Base-by-base conservation (phyloP, 2,329 filamentous ascomycete species). In the Colletotrichum scovillei region DNA sequence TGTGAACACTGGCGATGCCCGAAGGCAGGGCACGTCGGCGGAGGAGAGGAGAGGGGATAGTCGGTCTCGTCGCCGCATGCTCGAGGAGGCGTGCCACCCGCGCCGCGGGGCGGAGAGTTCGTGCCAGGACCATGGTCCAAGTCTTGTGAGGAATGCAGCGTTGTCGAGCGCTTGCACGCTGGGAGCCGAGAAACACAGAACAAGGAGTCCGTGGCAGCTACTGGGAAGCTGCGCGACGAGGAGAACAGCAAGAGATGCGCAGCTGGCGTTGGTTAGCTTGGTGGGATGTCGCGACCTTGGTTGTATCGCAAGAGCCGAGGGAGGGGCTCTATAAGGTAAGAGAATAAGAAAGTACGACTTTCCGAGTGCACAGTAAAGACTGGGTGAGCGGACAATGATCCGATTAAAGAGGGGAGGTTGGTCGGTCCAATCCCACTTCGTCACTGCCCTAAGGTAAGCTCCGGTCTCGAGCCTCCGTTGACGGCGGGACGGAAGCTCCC, bases 401-500 rank as follows among this genome's bases (percentile, higher is more conserved):
- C 32, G 59, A 55, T 63, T 19, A 49, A 16, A 64, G 32, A 64
- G 42, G 42, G 42, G 19, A 22, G 42, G 19, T 11, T 49, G 42
- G 19, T 62, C 57, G 53, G 42, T 38, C 57, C 53, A 26, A 35
- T 59, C 42, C 52, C 53, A 32, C 16, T n/a, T 57, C 19, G 46
- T 55, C 24, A 46, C 22, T 63, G 30, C 28, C 26, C 30, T 55
- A 59, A n/a, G 69, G 24, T 55, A 64, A n/a, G 69, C 66, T 67
- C 59, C 30, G 53, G 12, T 32, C 49, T 42, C 38, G 38, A 19
- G 16, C 14, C 38, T 49, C 24, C 28, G 46, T 46, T 65, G 52
- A 32, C 11, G 14, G 57, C 58, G 65, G 68, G 63, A n/a, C 32
- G 66, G 59, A 4, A 73, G 66, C 53, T 64, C 19, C 56, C 38